These are phyloP conservation scores for Lasiodiplodia hormozganensis DNA, from an alignment of 2,329 filamentous ascomycete species.

Conservation along the genomic window DNA sequence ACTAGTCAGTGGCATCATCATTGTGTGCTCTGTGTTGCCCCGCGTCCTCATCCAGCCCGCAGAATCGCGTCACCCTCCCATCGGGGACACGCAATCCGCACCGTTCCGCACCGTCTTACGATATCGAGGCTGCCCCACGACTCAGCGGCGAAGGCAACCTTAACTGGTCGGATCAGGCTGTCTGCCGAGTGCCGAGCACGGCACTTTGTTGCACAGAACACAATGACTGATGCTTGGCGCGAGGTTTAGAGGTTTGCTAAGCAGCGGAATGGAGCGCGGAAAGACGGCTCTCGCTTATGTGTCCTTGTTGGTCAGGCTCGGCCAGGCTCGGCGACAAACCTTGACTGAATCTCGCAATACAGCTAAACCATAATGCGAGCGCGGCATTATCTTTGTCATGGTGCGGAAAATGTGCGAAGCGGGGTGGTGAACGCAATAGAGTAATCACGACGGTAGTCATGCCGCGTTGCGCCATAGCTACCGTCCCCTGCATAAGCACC, in stretches of 20 bases:
- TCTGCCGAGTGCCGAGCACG: background rate
- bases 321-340: no score
- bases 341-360: no score
- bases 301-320: background rate
- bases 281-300: background rate
- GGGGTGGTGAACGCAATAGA: background rate
- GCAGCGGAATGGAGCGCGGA: slow-evolving; percentile 19
- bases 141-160: background rate
- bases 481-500: no score
- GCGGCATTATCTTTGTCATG: slow-evolving; percentile 5
- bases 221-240: background rate
- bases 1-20: background rate
- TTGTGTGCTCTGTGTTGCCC: background rate
- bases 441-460: background rate
- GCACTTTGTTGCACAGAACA: background rate
- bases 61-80: slow-evolving; percentile 4
- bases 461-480: background rate
- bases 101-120: slow-evolving; percentile 5
- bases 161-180: background rate
- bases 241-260: background rate
- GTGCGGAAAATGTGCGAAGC: slow-evolving; percentile 1
- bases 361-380: background rate
- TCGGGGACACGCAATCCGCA: slow-evolving; percentile 12
- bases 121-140: background rate
- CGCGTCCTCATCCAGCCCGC: background rate